Evolutionary conservation across 163 green algal species (phyloP), one percentile per base, ranked within the genome.

Genomic region (Scenedesmus sp.): DNA sequence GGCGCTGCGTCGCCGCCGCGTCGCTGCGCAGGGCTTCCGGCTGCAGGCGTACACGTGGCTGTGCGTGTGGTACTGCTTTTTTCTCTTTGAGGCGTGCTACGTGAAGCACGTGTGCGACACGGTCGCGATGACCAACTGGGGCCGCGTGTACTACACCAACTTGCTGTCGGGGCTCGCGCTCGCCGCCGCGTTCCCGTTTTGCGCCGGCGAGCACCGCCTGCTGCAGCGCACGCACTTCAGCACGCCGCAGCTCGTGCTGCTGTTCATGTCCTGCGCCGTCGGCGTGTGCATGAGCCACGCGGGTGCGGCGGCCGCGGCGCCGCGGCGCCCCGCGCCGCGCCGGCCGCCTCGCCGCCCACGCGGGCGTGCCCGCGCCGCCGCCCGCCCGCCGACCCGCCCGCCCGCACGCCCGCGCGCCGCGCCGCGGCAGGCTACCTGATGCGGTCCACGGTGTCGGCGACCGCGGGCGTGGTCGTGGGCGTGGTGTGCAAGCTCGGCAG

Each of bases 101-200:
- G 77, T 85, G 24, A 84, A 84, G 63, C 78, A 84, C 42, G 39
- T 77, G 57, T 89, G 87, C 36, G 88, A 95, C 72, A 91, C 84
- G 13, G 81, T 94, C 20, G 50, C 69, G 15, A 92, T 94, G 88
- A 90, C 77, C 67, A 91, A 82, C 63, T 96, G 91, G 91, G 86
- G 84, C 10, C 85, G 91, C 10, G 88, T 92, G 7, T 87, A 78
- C 76, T 92, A 92, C 86, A 84, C 79, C 31, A 90, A 90, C 74
- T n/a, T 65, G n/a, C 71, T 82, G 58, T 48, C 36, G 17, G 36
- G 70, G 28, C 75, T 75, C 53, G 60, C 70, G 22, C 77, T 87
- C 69, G 63, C 70, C 14, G 22, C 80, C 44, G 45, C 28, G 26
- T 48, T 60, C 47, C 45, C 26, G 5, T 31, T 57, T 17, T 34